phyloP scores from a whole-genome alignment of 768 basidiomycete genomes.

The Suillus variegatus region DNA sequence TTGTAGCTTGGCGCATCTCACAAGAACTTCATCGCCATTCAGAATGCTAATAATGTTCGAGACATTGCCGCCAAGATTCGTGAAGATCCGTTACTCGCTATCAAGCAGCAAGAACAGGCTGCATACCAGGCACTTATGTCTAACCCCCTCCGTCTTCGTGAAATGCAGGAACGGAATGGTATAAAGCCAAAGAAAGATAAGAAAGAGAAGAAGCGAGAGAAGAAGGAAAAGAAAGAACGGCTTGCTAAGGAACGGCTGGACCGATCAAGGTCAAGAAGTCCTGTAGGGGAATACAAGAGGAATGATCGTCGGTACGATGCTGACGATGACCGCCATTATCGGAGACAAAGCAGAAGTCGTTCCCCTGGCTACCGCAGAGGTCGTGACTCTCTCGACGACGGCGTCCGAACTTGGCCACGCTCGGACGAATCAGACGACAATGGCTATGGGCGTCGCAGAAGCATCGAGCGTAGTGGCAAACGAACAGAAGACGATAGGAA shows the following conservation, averaged over 20 bases:
- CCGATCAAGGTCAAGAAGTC: slow-evolving; percentile 34
- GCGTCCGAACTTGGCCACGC: slow-evolving; percentile 44
- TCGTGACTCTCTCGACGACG: slow-evolving; percentile 17
- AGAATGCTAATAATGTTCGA: slow-evolving; percentile 88
- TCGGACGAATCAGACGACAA: slow-evolving; percentile 57
- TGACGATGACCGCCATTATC: slow-evolving; percentile 20
- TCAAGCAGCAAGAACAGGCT: slow-evolving; percentile 97
- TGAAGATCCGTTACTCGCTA: slow-evolving; percentile 95
- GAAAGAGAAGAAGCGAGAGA: slow-evolving; percentile 55
- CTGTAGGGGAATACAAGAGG: slow-evolving; percentile 24
- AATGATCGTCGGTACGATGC: slow-evolving; percentile 17
- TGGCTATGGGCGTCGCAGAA: slow-evolving; percentile 29
- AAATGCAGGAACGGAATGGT: slow-evolving; percentile 81
- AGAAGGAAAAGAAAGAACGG: slow-evolving; percentile 47
- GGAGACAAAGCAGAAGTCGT: slow-evolving; percentile 28
- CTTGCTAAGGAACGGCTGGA: slow-evolving; percentile 29
- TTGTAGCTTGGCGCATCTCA: slow-evolving; percentile 78
- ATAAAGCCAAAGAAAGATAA: slow-evolving; percentile 80
- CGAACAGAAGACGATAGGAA: slow-evolving; percentile 39
- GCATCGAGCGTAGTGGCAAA: slow-evolving; percentile 19
- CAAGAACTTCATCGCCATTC: slow-evolving; percentile 92
- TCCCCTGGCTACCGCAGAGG: slow-evolving; percentile 28
- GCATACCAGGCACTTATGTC: slow-evolving; percentile 84
- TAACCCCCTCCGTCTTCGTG: slow-evolving; percentile 81
- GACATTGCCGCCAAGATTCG: slow-evolving; percentile 93